A percentile compares a stretch with the other conserved stretches of the same genome.
phyloP scores from a whole-genome alignment of 345 rosid species.

The Geranium brycei region DNA sequence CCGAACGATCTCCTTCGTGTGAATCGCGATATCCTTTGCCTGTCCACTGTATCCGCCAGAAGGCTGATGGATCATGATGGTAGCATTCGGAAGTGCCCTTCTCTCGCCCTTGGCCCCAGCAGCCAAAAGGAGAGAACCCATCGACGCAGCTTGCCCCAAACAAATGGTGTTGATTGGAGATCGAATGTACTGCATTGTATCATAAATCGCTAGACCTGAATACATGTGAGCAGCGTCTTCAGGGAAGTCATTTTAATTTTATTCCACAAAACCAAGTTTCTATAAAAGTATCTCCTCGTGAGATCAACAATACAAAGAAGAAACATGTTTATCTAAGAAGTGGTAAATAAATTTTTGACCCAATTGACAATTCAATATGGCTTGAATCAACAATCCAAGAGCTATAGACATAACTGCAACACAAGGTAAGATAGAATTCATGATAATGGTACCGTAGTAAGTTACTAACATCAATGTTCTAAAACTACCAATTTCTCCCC shows the following conservation, averaged over 20 bases:
- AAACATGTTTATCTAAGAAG: background rate
- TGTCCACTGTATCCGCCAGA: conserved; percentile 97
- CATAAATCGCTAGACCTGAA: conserved; percentile 91
- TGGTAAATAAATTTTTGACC: no score
- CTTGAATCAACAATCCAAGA: no score
- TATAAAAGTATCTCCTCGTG: background rate
- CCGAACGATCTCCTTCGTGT: conserved; percentile 85
- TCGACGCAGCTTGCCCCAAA: conserved; percentile 97
- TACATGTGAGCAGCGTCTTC: background rate
- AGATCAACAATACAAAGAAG: background rate
- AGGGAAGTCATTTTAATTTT: background rate
- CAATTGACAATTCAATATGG: no score
- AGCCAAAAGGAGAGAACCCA: conserved; percentile 95
- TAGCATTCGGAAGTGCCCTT: conserved; percentile 80
- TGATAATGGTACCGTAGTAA: no score
- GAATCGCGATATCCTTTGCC: conserved; percentile 87
- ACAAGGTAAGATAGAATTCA: no score
- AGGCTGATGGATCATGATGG: conserved; percentile 96
- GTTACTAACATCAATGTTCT: no score
- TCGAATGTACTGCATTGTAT: conserved; percentile 89
- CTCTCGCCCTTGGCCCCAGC: conserved; percentile 91
- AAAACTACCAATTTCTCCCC: no score
- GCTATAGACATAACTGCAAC: no score
- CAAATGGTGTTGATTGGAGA: conserved; percentile 87
- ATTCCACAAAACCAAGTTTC: background rate